Evolutionary conservation across 108 stramenopile genomes (phyloP).

Genomic region (Nitzschia sp.): DNA sequence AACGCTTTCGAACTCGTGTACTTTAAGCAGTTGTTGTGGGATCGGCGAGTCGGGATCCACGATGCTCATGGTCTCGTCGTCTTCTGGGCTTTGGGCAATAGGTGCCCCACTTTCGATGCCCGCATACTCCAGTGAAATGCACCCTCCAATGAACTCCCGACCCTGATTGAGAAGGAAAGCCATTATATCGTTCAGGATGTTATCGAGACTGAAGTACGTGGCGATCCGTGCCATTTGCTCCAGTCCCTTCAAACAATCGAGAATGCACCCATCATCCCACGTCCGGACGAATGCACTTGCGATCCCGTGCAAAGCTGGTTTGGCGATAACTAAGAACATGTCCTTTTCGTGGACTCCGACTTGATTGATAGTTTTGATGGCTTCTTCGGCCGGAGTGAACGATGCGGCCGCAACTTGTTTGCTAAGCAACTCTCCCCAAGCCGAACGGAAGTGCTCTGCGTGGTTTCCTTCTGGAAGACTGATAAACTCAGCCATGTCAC

Average conservation of each 20-base stretch:
- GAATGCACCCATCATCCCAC: constrained; percentile 84
- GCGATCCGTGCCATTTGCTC: constrained; percentile 63
- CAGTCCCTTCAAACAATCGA: constrained; percentile 76
- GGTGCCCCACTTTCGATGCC: constrained; percentile 43
- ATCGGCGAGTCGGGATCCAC: constrained; percentile 48
- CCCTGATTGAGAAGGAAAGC: constrained; percentile 64
- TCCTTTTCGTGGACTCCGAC: constrained; percentile 91
- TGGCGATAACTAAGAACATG: constrained; percentile 83
- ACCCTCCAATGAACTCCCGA: constrained; percentile 67
- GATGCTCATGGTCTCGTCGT: constrained; percentile 43
- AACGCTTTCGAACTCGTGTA: constrained; percentile 18
- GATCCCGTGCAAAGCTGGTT: constrained; percentile 69
- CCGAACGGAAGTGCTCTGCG: constrained; percentile 45
- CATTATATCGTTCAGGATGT: constrained; percentile 71
- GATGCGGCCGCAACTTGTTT: constrained; percentile 61
- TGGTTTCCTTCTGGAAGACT: constrained; percentile 39
- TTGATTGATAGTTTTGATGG: constrained; percentile 44
- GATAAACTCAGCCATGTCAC: constrained; percentile 55
- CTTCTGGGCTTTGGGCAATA: constrained; percentile 25
- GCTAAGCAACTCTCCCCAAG: constrained; percentile 66
- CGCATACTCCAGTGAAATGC: constrained; percentile 53
- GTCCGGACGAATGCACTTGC: constrained; percentile 79
- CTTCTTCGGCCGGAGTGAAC: constrained; percentile 61
- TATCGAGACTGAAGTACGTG: constrained; percentile 61
- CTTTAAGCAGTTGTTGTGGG: constrained; percentile 38